Evolutionary conservation across 1,284 basidiomycete genomes (phyloP).

Genomic region (Rhodotorula sp.): DNA sequence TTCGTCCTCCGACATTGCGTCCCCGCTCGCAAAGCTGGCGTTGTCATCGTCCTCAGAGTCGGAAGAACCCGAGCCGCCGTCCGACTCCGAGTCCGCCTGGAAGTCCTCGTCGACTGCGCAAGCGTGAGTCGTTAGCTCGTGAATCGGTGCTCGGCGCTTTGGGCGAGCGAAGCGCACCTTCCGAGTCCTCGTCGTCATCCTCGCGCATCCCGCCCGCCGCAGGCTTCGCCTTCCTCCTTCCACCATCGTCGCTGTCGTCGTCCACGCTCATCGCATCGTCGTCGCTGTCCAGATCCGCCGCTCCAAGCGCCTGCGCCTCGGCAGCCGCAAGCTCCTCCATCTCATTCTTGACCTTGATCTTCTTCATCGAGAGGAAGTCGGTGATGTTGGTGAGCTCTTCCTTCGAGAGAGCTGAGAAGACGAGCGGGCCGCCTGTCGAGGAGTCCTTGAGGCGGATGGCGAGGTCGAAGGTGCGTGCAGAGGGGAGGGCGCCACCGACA

Average conservation of each 20-base stretch:
- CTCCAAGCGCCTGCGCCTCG: conserved; percentile 70
- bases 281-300: conserved; percentile 60
- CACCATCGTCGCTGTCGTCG: conserved; percentile 15
- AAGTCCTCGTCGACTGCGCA: conserved; percentile 76
- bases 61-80: conserved; percentile 74
- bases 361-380: conserved; percentile 81
- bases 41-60: conserved; percentile 61
- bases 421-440: conserved; percentile 67
- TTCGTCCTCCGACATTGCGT: conserved; percentile 66
- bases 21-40: conserved; percentile 52
- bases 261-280: conserved; percentile 53
- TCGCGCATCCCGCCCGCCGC: neutral
- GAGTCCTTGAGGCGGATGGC: conserved; percentile 75
- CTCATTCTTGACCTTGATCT: conserved; percentile 93
- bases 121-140: conserved; percentile 11
- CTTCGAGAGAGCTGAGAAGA: conserved; percentile 88
- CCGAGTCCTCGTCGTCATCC: conserved; percentile 45
- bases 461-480: conserved; percentile 92
- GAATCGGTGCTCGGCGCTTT: no score
- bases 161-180: conserved; percentile 30
- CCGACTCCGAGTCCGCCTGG: conserved; percentile 63
- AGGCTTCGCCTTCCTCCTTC: conserved; percentile 4
- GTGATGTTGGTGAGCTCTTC: conserved; percentile 90
- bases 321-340: conserved; percentile 81
- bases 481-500: conserved; percentile 84